Percentiles rank a stretch among this genome's conserved stretches.
phyloP scores from a whole-genome alignment of 2,329 filamentous ascomycete species.

The Colletotrichum sidae region DNA sequence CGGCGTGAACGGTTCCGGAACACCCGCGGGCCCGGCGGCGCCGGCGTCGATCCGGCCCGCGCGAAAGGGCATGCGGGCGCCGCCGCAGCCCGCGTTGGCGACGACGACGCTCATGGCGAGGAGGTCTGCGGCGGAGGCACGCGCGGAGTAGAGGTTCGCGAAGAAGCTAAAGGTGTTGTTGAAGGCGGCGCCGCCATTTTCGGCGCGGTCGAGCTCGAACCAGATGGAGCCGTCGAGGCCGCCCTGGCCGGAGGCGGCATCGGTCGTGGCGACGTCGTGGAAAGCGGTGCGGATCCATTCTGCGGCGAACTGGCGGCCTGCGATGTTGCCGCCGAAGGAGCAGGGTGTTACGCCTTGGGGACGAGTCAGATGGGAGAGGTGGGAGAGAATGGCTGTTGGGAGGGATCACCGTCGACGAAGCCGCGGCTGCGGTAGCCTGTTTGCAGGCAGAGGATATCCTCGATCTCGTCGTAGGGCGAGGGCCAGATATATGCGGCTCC shows the following conservation, averaged over 20 bases:
- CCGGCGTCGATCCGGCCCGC: constrained; percentile 41
- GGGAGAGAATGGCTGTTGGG: too few species aligned
- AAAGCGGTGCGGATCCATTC: constrained; percentile 49
- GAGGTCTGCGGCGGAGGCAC: constrained; percentile 44
- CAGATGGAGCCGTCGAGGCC: constrained; percentile 48
- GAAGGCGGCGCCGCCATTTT: constrained; percentile 46
- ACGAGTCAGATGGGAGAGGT: not conserved
- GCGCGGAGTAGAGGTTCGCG: constrained; percentile 39
- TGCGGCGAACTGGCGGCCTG: constrained; percentile 43
- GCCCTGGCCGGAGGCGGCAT: constrained; percentile 42
- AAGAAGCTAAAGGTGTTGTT: constrained; percentile 45
- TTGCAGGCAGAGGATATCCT: constrained; percentile 40
- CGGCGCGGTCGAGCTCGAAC: constrained; percentile 44
- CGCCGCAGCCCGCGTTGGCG: constrained; percentile 41
- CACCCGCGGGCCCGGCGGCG: constrained; percentile 41
- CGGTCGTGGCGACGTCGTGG: constrained; percentile 46
- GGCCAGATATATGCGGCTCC: constrained; percentile 40
- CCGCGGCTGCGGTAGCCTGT: constrained; percentile 39
- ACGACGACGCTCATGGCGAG: constrained; percentile 47
- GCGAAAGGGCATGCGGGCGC: constrained; percentile 42
- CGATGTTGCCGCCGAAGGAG: constrained; percentile 39
- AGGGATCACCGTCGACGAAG: constrained; percentile 39
- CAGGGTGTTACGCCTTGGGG: constrained; percentile 37
- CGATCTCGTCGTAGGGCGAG: constrained; percentile 39
- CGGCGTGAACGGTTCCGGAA: constrained; percentile 42